Conservation (phyloP, 768 basidiomycete genomes). For the Leucocoprinus sp. region DNA sequence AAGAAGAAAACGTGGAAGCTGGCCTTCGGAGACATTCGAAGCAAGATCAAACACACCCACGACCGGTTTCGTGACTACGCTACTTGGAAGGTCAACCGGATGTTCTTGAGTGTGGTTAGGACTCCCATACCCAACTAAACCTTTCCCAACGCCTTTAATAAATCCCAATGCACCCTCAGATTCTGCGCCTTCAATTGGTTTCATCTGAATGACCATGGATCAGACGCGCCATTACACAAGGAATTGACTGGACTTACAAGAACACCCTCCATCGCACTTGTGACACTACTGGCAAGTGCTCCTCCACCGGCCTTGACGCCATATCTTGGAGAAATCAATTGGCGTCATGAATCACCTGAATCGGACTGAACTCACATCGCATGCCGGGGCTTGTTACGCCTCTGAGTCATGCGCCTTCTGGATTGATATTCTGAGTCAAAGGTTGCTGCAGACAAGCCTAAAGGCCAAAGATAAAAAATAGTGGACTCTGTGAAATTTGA, state of each 20-base stretch:
- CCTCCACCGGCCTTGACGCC: constrained; percentile 95
- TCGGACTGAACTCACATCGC: constrained; percentile 56
- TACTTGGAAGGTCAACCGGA: constrained; percentile 21
- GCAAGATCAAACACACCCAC: constrained; percentile 96
- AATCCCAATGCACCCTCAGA: constrained; percentile 91
- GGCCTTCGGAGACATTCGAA: constrained; percentile 89
- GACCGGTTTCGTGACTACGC: constrained; percentile 91
- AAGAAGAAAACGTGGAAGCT: constrained; percentile 1
- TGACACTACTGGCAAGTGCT: constrained; percentile 87
- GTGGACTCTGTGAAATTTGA: neutral
- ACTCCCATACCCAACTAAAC: constrained; percentile 74
- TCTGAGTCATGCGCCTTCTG: constrained; percentile 76
- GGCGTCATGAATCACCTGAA: neutral
- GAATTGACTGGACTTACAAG: constrained; percentile 41
- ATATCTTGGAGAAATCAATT: constrained; percentile 43
- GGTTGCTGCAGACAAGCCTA: constrained; percentile 92
- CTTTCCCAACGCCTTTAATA: constrained; percentile 96
- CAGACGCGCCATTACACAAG: neutral
- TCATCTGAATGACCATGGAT: constrained; percentile 48
- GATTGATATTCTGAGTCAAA: constrained; percentile 95
- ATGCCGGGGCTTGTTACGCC: constrained; percentile 92
- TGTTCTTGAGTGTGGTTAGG: neutral
- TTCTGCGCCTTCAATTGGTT: constrained; percentile 96
- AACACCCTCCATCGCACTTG: constrained; percentile 94
- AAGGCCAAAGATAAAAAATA: neutral